Percentiles rank a stretch among this genome's conserved stretches.
Conservation (phyloP, 2,329 filamentous ascomycete species). For the Penicillium sp. region DNA sequence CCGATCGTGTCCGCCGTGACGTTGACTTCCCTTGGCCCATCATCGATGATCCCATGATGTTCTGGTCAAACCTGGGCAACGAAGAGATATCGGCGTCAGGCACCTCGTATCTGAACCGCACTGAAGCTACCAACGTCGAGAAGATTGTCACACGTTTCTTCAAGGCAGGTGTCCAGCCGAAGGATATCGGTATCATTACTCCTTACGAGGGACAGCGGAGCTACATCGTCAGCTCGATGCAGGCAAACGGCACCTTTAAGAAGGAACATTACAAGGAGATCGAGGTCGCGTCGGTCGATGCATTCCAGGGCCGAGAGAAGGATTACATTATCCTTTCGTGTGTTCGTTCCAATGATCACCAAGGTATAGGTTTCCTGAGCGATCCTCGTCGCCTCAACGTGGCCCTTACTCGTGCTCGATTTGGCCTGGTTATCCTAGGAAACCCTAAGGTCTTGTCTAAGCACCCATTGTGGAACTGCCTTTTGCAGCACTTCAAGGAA, state of each 20-base stretch:
- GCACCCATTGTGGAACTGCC: constrained; percentile 93
- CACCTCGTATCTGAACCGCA: constrained; percentile 95
- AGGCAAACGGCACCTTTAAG: constrained; percentile 91
- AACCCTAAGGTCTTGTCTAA: constrained; percentile 97
- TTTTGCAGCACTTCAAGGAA: constrained; percentile 94
- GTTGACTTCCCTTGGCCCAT: constrained; percentile 98
- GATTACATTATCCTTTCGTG: constrained; percentile 98
- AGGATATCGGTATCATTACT: constrained; percentile 93
- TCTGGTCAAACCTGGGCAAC: constrained; percentile 96
- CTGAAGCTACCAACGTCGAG: constrained; percentile 92
- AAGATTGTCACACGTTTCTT: constrained; percentile 98
- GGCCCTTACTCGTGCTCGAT: constrained; percentile 91
- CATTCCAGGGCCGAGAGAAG: constrained; percentile 97
- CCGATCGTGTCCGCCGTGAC: constrained; percentile 78
- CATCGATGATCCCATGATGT: constrained; percentile 95
- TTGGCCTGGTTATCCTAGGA: constrained; percentile 87
- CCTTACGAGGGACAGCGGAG: constrained; percentile 97
- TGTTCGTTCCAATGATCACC: constrained; percentile 95
- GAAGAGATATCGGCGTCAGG: constrained; percentile 97
- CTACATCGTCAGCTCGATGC: constrained; percentile 99
- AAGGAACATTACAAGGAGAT: constrained; percentile 99
- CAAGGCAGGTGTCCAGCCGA: constrained; percentile 91
- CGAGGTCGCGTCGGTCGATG: constrained; percentile 94
- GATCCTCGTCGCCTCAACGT: constrained; percentile 96
- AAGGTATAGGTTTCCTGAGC: constrained; percentile 96